A percentile compares a stretch with the other conserved stretches of the same genome.
Conservation (phyloP, 306 rosid species). For the Leucaena leucocephala region DNA sequence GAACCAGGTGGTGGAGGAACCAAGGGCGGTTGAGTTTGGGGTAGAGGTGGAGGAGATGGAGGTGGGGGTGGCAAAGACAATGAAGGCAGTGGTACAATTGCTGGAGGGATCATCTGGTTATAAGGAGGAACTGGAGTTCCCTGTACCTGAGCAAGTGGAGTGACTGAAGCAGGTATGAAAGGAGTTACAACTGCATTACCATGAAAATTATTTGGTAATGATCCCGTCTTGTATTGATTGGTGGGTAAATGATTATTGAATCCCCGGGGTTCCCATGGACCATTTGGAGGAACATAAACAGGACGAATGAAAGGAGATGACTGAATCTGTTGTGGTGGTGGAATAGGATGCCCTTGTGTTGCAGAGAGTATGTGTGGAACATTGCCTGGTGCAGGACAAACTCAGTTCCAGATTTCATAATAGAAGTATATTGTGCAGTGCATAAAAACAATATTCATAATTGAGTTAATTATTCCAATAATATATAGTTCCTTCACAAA, state of each 20-base stretch:
- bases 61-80: conserved; percentile 67
- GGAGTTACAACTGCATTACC: conserved; percentile 65
- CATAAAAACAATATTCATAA: conserved; percentile 40
- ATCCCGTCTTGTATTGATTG: conserved; percentile 60
- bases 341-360: conserved; percentile 65
- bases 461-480: conserved; percentile 29
- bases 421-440: conserved; percentile 42
- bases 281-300: conserved; percentile 71
- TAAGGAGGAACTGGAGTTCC: conserved; percentile 72
- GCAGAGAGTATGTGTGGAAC: conserved; percentile 53
- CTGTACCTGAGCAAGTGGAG: conserved; percentile 80
- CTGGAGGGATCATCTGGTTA: conserved; percentile 61
- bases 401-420: conserved; percentile 48
- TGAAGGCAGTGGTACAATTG: conserved; percentile 58
- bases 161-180: conserved; percentile 81
- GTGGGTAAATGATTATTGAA: conserved; percentile 63
- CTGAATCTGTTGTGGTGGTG: conserved; percentile 78
- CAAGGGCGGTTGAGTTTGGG: conserved; percentile 71
- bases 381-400: conserved; percentile 54
- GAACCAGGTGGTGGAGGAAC: conserved; percentile 91
- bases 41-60: conserved; percentile 35
- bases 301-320: conserved; percentile 68
- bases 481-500: conserved; percentile 30
- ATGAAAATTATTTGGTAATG: conserved; percentile 58
- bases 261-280: conserved; percentile 80